Conservation (phyloP, 306 rosid genomes). For the Dalbergia cochinchinensis region DNA sequence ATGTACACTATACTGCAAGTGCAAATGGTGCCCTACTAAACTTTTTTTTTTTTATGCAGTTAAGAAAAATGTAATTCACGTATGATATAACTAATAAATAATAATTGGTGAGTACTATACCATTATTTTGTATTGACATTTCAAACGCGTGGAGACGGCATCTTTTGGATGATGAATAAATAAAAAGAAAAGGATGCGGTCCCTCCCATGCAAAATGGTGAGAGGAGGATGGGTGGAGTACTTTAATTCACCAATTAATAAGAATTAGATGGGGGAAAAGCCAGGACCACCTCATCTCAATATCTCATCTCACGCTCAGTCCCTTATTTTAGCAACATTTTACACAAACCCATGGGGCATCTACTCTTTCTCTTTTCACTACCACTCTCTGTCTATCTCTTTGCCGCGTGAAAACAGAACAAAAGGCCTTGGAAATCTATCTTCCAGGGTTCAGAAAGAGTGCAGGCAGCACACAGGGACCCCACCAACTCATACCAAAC, state of each 20-base stretch:
- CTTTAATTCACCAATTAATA: conserved; percentile 65
- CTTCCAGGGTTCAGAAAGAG: conserved; percentile 3
- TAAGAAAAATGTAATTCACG: background rate
- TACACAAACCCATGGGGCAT: conserved; percentile 38
- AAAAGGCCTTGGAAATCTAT: background rate
- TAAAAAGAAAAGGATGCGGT: conserved; percentile 22
- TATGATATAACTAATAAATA: background rate
- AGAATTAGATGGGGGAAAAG: conserved; percentile 58
- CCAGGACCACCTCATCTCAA: conserved; percentile 76
- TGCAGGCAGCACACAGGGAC: background rate
- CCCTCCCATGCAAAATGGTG: conserved; percentile 40
- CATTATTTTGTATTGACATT: background rate
- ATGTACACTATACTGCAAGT: background rate
- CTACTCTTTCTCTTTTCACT: background rate
- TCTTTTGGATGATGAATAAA: conserved; percentile 10
- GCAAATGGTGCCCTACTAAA: too few species aligned
- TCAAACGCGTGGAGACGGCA: conserved; percentile 48
- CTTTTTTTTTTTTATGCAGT: background rate
- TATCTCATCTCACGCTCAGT: conserved; percentile 27
- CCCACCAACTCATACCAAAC: conserved; percentile 31
- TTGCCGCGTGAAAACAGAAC: background rate
- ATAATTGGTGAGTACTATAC: background rate
- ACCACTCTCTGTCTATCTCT: background rate
- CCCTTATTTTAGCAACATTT: conserved; percentile 65
- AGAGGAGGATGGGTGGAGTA: conserved; percentile 62